Evolutionary conservation across 352 stramenopile genomes (phyloP), one percentile per base, ranked within the genome.

Genomic region (Phytophthora megakarya): DNA sequence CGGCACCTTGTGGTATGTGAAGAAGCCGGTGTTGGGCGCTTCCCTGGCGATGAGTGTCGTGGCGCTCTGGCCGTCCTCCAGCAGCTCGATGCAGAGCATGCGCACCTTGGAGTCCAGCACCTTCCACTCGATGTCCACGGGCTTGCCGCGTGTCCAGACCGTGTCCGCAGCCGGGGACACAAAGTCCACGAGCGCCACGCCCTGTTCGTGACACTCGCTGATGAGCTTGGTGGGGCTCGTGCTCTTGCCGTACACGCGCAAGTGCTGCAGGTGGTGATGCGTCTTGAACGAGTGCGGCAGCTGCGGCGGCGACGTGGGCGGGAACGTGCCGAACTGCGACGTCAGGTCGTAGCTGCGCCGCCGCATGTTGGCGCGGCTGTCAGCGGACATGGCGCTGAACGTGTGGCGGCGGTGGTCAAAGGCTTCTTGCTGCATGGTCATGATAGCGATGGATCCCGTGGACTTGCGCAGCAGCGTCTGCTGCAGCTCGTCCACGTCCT

Each of bases 131-230:
- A 95, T 89, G n/a, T 60, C 57, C 15, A 88, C 83, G 3, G 82
- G 73, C 43, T 85, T 81, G 32, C 86, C 86, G 26, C 86, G 79
- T 21, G 78, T 87, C 86, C 86, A 95, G n/a, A 88, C 73, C 6
- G 78, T 87, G 25, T 70, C 70, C 0, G 52, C 13, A 16, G 72
- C 64, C 3, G 86, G 86, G 23, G 72, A 62, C 16, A 72, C 25
- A 0, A 92, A 54, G 7, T 68, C 66, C 7, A 89, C 56, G 16
- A 94, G 64, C 6, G 70, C 44, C 0, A 53, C 64, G 6, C 81
- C 84, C 45, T 84, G 46, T 43, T 70, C 60, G 23, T 81, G 70
- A 26, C 50, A 61, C 35, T 80, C 73, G 25, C 62, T 62, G 4
- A 77, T 40, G 19, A 18, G 50, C 30, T 58, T 62, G 28, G 48